A percentile compares a stretch with the other conserved stretches of the same genome.
Evolutionary conservation across 352 stramenopile genomes (phyloP).

Genomic region (Poterioochromonas sp.): DNA sequence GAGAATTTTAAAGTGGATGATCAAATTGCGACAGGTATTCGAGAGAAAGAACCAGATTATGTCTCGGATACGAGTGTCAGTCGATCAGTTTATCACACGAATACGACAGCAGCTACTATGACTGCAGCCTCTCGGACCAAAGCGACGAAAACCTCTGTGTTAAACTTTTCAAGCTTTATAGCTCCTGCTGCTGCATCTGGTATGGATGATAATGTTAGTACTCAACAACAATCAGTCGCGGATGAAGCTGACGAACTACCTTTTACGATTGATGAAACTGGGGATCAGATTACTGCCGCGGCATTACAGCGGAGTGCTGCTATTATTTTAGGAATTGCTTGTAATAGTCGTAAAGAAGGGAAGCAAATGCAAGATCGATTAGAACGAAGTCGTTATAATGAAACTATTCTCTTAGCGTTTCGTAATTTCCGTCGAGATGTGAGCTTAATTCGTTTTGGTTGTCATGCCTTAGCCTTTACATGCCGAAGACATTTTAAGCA

Average conservation of each 20-base stretch:
- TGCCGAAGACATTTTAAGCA: not conserved
- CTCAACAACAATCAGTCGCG: too few relatives aligned
- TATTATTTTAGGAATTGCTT: not conserved
- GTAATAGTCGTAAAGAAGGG: not conserved
- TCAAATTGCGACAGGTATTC: not conserved
- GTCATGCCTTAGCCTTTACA: not conserved
- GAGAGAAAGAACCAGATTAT: too few relatives aligned
- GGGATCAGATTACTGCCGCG: not conserved
- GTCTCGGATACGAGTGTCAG: too few relatives aligned
- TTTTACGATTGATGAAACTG: not conserved
- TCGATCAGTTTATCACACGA: too few relatives aligned
- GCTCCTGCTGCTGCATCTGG: too few relatives aligned
- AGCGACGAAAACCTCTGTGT: too few relatives aligned
- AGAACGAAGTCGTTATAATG: not conserved
- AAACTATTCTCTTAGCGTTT: slow-evolving; percentile 17
- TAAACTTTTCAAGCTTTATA: too few relatives aligned
- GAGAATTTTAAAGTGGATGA: not conserved
- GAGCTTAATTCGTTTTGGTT: not conserved
- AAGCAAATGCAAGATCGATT: not conserved
- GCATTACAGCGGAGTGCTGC: not conserved
- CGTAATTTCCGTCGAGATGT: not conserved
- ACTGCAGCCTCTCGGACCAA: too few relatives aligned
- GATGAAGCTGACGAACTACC: not conserved
- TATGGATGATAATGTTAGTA: too few relatives aligned
- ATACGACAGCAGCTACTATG: too few relatives aligned